Percentiles rank a stretch among this genome's conserved stretches.
These are phyloP conservation scores for Exophiala viscosa DNA, from an alignment of 2,329 filamentous ascomycete species.

Conservation along the genomic window DNA sequence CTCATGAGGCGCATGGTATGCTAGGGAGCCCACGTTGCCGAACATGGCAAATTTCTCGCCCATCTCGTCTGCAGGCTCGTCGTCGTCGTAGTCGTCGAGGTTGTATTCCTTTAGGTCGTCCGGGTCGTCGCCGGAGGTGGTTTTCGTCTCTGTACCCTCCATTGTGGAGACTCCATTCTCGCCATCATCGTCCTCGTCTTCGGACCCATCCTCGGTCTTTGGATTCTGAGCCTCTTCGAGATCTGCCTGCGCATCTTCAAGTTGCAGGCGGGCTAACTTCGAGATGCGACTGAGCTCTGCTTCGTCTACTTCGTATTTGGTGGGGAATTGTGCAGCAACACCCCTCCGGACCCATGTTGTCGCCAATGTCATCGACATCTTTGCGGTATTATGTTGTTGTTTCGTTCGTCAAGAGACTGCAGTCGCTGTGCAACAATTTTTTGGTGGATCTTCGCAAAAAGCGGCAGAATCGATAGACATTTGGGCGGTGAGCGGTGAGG, in stretches of 20 bases:
- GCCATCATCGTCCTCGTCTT: background rate
- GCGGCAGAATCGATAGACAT: constrained; percentile 18
- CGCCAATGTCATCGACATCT: constrained; percentile 69
- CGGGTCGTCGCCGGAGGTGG: constrained; percentile 56
- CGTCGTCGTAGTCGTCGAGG: constrained; percentile 93
- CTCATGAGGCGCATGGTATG: constrained; percentile 90
- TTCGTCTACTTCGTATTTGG: constrained; percentile 72
- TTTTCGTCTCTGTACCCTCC: constrained; percentile 1
- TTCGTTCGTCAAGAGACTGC: background rate
- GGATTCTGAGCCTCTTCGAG: constrained; percentile 45
- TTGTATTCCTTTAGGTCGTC: constrained; percentile 95
- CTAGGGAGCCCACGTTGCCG: constrained; percentile 86
- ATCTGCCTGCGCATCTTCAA: constrained; percentile 89
- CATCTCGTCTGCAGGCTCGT: constrained; percentile 62
- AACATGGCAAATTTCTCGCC: constrained; percentile 83
- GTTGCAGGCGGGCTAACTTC: constrained; percentile 69
- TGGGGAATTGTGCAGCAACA: constrained; percentile 70
- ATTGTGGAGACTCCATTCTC: constrained; percentile 20
- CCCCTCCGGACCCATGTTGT: constrained; percentile 73
- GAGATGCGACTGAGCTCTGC: constrained; percentile 72
- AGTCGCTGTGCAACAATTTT: background rate
- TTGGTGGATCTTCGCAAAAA: constrained; percentile 3
- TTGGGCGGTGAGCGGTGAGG: constrained; percentile 14
- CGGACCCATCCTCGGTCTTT: background rate
- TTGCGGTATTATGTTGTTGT: constrained; percentile 5